Evolutionary conservation across 306 rosid genomes (phyloP), one percentile per base, ranked within the genome.

Genomic region (Casuarina glauca): DNA sequence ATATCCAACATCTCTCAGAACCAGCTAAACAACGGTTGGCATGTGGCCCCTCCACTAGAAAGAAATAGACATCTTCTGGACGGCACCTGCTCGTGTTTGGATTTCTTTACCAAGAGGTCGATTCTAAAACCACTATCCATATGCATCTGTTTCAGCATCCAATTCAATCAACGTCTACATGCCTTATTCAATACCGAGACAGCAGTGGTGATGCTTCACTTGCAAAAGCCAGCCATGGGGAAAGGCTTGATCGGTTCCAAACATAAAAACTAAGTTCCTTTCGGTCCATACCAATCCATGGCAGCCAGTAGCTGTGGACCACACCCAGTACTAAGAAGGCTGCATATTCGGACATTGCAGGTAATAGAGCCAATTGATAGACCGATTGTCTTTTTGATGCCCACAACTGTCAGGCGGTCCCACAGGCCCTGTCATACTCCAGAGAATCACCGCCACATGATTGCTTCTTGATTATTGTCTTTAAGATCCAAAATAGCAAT

Each of bases 371-470:
- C 76, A 78, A 58, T 78, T 58, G 26, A 38, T 20, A 26, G 55
- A 45, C 80, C 81, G 73, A 72, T 69, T 58, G 67, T 76, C 78
- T 45, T 70, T 71, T 73, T 70, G 83, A 77, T 74, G 74, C 79
- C 43, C 73, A 74, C 76, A 70, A 80, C 80, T 78, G 82, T 80
- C 75, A 63, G 85, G 79, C 75, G 69, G 45, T 88, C 86, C 89
- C 88, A 84, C 86, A 39, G 70, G 76, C 79, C 54, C 76, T 84
- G 84, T 88, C 94, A 85, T 85, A 81, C 80, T 83, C 75, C 83
- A 62, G 50, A 72, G 86, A 85, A 83, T 86, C 87, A 76, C 42
- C 43, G 41, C 74, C 89, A 88, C 85, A 82, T 89, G 88, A 82
- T 75, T 43, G 82, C 70, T 79, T 53, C 15, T 73, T 42, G 39